Conservation (phyloP, 257 asterid species). For the Solanum arcanum region DNA sequence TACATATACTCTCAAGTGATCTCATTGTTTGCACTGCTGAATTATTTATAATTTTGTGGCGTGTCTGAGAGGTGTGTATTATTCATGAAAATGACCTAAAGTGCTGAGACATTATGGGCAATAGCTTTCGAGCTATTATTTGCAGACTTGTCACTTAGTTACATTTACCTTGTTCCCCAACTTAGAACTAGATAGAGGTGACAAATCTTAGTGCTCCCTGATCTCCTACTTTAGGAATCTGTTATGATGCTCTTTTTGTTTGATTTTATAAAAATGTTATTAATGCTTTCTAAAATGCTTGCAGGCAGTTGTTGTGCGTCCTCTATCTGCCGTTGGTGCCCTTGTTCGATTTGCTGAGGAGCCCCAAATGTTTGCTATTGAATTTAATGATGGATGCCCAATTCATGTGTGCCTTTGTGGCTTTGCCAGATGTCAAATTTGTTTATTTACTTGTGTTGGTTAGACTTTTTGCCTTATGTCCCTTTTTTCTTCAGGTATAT, state of each 20-base stretch:
- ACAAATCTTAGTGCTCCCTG: not conserved
- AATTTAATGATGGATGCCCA: constrained; percentile 96
- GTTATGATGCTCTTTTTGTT: constrained; percentile 1
- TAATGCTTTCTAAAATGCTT: constrained; percentile 8
- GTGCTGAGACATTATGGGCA: not conserved
- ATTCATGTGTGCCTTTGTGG: constrained; percentile 57
- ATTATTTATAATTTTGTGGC: not conserved
- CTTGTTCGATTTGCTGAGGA: constrained; percentile 99
- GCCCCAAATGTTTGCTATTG: constrained; percentile 99
- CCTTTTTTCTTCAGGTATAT: constrained; percentile 63
- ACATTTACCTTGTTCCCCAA: not conserved
- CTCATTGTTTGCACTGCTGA: not conserved
- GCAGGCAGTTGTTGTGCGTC: constrained; percentile 95
- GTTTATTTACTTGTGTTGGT: constrained; percentile 3
- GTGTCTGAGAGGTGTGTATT: not conserved
- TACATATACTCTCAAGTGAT: not conserved
- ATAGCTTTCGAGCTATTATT: not conserved
- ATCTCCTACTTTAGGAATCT: constrained; percentile 3
- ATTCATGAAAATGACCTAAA: not conserved
- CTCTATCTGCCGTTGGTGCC: constrained; percentile 84
- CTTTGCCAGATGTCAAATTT: not conserved
- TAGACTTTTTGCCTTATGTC: constrained; percentile 4
- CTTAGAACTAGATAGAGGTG: not conserved
- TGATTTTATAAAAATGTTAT: not conserved
- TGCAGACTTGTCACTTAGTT: not conserved